Base-by-base conservation (phyloP, 78 protist genomes). In the Chrysochromulina tobinii region DNA sequence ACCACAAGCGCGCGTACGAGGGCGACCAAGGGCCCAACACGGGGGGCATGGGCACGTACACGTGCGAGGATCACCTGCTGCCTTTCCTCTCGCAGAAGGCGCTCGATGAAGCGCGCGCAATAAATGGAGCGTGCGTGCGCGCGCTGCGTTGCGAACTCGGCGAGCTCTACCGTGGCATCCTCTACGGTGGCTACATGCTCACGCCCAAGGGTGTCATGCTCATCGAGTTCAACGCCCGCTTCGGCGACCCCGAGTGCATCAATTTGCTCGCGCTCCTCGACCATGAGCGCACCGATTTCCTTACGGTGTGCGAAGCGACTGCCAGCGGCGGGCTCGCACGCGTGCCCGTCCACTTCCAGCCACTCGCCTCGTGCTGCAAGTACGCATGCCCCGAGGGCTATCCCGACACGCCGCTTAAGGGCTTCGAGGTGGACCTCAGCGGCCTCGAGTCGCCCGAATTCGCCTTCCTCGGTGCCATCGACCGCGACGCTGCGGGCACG, bases 301-400 rank as follows among this genome's bases (percentile, higher is more conserved):
- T 50, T 27, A 61, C 17, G 23, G 61, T 25, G 58, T 77, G 85
- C 27, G 61, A 77, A 48, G 85, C 38, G 61, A 25, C 18, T 3
- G 85, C 85, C 48, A 4, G 3, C 15, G 85, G 85, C 25, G 58
- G 61, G 15, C 85, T 77, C 12, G n/a, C 20, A 2, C 2, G 3
- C 11, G 85, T 77, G 21, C 9, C 58, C n/a, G 20, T 77, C 27
- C n/a, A 3, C 14, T 77, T 77, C 61, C 61, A 1, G 15, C 7
- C 23, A 48, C 57, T 86, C 59, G 90, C 90, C 21, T n/a, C 79
- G 57, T 53, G 61, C 79, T 50, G 61, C 90, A 66, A 66, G 61
- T 64, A 86, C 90, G 90, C 90, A 5, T 53, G n/a, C 57, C 88
- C 88, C 88, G 88, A 83, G 20, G 88, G 88, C 72, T 83, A 83